These are phyloP conservation scores for Tetrahymena borealis DNA, from an alignment of 73 alveolate species.

Conservation along the genomic window DNA sequence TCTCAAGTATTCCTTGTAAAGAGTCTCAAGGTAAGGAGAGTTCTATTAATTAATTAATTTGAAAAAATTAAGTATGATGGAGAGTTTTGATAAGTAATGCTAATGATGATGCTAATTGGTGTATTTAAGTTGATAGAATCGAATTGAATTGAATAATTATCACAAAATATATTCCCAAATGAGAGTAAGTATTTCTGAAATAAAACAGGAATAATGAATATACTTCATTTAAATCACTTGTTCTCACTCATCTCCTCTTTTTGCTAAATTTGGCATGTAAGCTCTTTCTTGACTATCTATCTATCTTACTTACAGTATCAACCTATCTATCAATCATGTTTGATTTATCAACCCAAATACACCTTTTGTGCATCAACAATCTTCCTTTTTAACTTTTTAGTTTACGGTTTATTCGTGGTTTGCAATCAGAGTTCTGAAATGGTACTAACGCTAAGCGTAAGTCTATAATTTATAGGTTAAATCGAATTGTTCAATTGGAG, in stretches of 20 bases:
- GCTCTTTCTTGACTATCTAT: not conserved
- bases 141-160: not conserved
- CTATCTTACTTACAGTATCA: not conserved
- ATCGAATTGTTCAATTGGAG: not conserved
- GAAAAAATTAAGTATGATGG: not conserved
- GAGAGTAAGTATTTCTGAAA: not conserved
- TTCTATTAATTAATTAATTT: not conserved
- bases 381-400: no score
- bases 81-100: not conserved
- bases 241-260: not conserved
- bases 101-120: not conserved
- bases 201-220: not conserved
- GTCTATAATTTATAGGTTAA: not conserved
- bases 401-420: not conserved
- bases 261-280: no score
- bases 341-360: not conserved
- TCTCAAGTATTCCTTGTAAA: not conserved
- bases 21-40: not conserved
- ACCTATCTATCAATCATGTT: not conserved
- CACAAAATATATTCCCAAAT: conserved; percentile 1
- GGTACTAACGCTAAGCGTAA: not conserved
- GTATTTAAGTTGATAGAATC: conserved; percentile 1
- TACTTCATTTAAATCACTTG: not conserved
- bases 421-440: not conserved
- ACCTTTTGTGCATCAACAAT: not conserved